Base-by-base conservation (phyloP, 805 yeast species). In the Middelhovenomyces tepae region DNA sequence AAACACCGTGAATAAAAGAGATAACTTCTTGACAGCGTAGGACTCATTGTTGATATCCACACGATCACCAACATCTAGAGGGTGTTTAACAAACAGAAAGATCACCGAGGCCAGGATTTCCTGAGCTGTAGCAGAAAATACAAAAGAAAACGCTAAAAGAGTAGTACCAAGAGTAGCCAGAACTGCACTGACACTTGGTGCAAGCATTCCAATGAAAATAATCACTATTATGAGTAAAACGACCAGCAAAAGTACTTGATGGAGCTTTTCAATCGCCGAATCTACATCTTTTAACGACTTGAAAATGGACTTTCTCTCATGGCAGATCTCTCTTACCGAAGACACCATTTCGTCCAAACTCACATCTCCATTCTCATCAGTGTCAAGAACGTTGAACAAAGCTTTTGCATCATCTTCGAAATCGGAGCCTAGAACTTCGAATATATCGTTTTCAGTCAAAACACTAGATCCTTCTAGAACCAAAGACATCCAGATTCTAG, bases 161-260 rank as follows among this genome's bases (percentile, higher is more conserved):
- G 64, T 44, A 7, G 66, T 53, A 4, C 64, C 66, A 20, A 61
- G 44, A 4, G 66, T 62, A 10, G 66, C 63, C 36, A 61, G 42
- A 23, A 59, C 60, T 1, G 66, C 46, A 14, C 54, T 49, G 3
- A 60, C 58, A 6, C 55, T 47, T 2, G 65, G 65, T 5, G 65
- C 59, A 14, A 61, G 51, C 56, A 62, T 53, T 27, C 65, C 64
- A 16, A 61, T 54, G 24, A 62, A 56, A 32, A 62, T 48, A 19
- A 62, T 47, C 19, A 61, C 37, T n/a, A 56, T 43, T 17, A 62
- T 45, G 9, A 61, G 18, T 15, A 45, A 38, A 5, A 54, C 60
- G 4, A 56, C 40, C 23, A 48, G 48, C 27, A 59, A 36, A 17
- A 62, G 44, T 18, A 62, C 51, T 11, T 46, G 36, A 39, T 61